phyloP scores from a whole-genome alignment of 163 green algal species.

The Trebouxiophyceae sp. region DNA sequence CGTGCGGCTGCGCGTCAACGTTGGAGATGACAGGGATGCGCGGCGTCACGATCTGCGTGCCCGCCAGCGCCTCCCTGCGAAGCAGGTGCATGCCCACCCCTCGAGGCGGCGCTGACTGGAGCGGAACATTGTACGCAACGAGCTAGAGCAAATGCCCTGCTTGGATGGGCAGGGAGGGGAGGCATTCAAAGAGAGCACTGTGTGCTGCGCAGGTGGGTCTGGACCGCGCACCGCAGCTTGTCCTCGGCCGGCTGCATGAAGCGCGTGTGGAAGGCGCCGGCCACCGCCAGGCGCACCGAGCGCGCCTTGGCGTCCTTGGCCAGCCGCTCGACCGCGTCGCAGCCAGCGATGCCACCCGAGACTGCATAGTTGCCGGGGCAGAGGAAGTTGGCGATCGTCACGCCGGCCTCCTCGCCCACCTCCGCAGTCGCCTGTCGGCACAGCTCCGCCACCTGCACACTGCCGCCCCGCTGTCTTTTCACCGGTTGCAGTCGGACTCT shows the following conservation, averaged over 20 bases:
- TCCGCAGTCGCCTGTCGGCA: conserved; percentile 77
- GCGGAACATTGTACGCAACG: no score
- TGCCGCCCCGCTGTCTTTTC: no score
- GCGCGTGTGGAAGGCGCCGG: conserved; percentile 94
- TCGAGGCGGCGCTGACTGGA: no score
- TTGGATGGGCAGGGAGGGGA: no score
- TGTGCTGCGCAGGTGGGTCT: no score
- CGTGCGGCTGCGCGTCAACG: conserved; percentile 92
- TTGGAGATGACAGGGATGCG: conserved; percentile 96
- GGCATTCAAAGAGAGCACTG: background rate
- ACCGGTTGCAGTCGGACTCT: no score
- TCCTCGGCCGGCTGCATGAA: conserved; percentile 91
- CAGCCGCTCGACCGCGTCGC: conserved; percentile 76
- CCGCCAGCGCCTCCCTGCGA: conserved; percentile 63
- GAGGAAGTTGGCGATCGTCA: conserved; percentile 97
- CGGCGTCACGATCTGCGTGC: conserved; percentile 46
- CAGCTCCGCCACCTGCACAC: conserved; percentile 62
- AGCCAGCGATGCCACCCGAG: conserved; percentile 74
- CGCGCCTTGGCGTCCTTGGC: conserved; percentile 82
- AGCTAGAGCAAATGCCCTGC: no score
- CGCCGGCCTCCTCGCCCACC: conserved; percentile 55
- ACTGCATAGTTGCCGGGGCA: conserved; percentile 98
- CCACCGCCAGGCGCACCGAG: conserved; percentile 88
- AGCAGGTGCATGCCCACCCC: no score
- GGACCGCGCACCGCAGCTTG: conserved; percentile 55